Evolutionary conservation across 306 rosid species (phyloP), one percentile per base, ranked within the genome.

Genomic region (Trifolium pratense): DNA sequence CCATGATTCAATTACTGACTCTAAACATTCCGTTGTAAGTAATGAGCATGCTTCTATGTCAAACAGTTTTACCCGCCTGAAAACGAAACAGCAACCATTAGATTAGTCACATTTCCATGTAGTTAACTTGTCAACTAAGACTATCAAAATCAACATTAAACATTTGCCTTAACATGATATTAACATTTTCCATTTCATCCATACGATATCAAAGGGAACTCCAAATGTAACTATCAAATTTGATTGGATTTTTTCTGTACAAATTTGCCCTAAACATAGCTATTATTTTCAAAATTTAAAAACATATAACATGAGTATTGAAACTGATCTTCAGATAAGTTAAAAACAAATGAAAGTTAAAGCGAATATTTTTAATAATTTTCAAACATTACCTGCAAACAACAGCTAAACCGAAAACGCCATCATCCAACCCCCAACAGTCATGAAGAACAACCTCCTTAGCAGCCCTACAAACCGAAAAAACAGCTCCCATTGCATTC

Each of bases 341-440:
- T 49, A 23, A 49, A 16, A 49, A 11, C 23, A 8, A 16, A 49
- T 7, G 16, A 49, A 49, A 49, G 13, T 7, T 6, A 48, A 48
- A 15, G 6, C 18, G 7, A 46, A 46, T 5, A 46, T 46, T 46
- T n/a, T n/a, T 53, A 40, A 65, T 66, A 66, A 66, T n/a, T 14
- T 13, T 29, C 25, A n/a, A n/a, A 32, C 18, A 73, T 74, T 81
- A 92, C 98, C 98, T 87, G 89, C 87, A 90, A 68, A 66, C 60
- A 79, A 77, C 83, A 0, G 97, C 97, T 60, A 86, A 76, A 61
- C 74, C 63, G 70, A 92, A 84, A 68, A 84, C 66, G 32, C 55
- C 84, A 64, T 92, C 63, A 16, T 80, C 90, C 88, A 92, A 73
- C 11, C 98, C 98, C 97, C 96, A 92, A 65, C 95, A 92, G 26